Base-by-base conservation (phyloP, 164 flowering plant species). In the Berberis vulgaris region DNA sequence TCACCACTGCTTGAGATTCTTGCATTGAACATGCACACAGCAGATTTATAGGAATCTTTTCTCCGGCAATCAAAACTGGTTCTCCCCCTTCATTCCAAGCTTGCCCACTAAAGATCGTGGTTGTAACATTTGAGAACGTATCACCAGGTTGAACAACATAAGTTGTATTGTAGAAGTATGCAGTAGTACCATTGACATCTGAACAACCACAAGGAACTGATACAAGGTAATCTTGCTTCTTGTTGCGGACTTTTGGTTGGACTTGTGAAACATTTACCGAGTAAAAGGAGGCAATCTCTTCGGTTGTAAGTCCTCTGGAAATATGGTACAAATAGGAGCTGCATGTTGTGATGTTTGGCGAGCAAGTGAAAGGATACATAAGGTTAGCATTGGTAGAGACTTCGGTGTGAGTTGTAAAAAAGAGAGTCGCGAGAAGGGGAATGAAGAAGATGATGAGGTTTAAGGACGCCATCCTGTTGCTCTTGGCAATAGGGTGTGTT, bases 151-250 rank as follows among this genome's bases (percentile, higher is more conserved):
- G 46, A 7, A 80, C 77, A 4, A 0, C 50, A 60, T 83, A 84
- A 41, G 59, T 0, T 6, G 77, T 73, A 41, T 76, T 66, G 53
- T 84, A 76, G 71, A 84, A 79, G 66, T 79, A 84, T 7, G 75
- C 82, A 1, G 4, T 5, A 0, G 65, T 67, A 57, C 74, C 77
- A n/a, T 69, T 62, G 40, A 73, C 59, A 6, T 71, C 40, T 62
- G 69, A 40, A 79, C 93, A 84, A 40, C 73, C 59, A 69, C 88
- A 87, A 26, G 83, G 82, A 10, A 78, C 84, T 1, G 63, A 49
- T 38, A 87, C 67, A 5, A 86, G 84, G 76, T 76, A 81, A 68
- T 80, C 87, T 66, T 71, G 62, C 45, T 49, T 59, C 38, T 57
- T 26, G 3, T 43, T 65, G 42, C 61, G 68, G 6, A 4, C 26